A percentile compares a stretch with the other conserved stretches of the same genome.
phyloP scores from a whole-genome alignment of 2,329 filamentous ascomycete genomes.

The Tolypocladium tropicale region DNA sequence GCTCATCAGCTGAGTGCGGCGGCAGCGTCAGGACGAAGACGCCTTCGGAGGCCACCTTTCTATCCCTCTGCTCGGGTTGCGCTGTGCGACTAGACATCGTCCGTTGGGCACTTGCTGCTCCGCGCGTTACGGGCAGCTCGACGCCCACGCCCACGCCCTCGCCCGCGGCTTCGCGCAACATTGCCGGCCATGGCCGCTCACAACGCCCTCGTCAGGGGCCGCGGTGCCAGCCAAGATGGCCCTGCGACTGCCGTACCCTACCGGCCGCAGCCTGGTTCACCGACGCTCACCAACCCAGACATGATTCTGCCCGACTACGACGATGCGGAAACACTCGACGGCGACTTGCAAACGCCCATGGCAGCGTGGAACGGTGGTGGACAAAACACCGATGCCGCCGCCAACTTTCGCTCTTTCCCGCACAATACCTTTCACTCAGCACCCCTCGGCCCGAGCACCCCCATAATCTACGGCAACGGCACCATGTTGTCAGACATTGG shows the following conservation, averaged over 20 bases:
- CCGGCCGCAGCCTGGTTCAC: conserved; percentile 54
- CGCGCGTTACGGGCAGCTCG: background rate
- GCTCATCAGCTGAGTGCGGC: background rate
- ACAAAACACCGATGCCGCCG: conserved; percentile 13
- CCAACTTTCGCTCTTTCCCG: conserved; percentile 33
- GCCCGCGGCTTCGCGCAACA: background rate
- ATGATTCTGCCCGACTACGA: conserved; percentile 81
- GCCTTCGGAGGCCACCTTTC: background rate
- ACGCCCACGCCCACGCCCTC: no score
- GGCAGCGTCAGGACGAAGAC: background rate
- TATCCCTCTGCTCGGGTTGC: background rate
- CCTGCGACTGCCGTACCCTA: conserved; percentile 23
- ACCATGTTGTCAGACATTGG: conserved; percentile 60
- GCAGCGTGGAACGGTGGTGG: conserved; percentile 41
- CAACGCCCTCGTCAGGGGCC: conserved; percentile 13
- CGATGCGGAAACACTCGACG: conserved; percentile 42
- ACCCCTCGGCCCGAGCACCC: conserved; percentile 43
- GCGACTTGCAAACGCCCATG: conserved; percentile 39
- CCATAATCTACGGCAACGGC: conserved; percentile 59
- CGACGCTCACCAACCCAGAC: conserved; percentile 85
- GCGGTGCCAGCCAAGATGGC: conserved; percentile 18
- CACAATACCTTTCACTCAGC: conserved; percentile 29
- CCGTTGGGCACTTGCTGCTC: background rate
- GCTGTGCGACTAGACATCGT: background rate
- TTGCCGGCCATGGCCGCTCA: conserved; percentile 19